These are phyloP conservation scores for Yarrowia phangngaensis DNA, from an alignment of 805 yeast genomes.

Conservation along the genomic window DNA sequence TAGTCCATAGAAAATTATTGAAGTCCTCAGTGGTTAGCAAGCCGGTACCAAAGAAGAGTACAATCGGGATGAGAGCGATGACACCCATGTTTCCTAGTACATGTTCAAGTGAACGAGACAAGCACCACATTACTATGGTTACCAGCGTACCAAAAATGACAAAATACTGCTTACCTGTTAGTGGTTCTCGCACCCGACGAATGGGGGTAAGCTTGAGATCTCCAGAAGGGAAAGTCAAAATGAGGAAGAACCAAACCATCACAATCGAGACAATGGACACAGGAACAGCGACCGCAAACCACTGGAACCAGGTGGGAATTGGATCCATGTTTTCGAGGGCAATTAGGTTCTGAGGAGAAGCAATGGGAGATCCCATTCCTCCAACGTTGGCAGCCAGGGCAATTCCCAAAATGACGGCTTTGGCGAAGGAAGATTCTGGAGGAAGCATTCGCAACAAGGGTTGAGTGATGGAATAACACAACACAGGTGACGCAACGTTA, in stretches of 20 bases:
- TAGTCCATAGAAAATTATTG: constrained; percentile 95
- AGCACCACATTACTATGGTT: constrained; percentile 87
- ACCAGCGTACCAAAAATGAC: constrained; percentile 60
- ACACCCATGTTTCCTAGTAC: constrained; percentile 96
- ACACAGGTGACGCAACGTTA: constrained; percentile 95
- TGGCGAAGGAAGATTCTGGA: constrained; percentile 68
- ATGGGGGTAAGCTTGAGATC: constrained; percentile 54
- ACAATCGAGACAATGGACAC: constrained; percentile 61
- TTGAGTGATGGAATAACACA: constrained; percentile 85
- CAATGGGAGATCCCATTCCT: constrained; percentile 96
- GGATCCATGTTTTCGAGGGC: constrained; percentile 87
- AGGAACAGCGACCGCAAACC: constrained; percentile 88
- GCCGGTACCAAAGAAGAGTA: constrained; percentile 92
- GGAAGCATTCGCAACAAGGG: constrained; percentile 84
- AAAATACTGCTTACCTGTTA: constrained; percentile 59
- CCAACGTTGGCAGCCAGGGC: constrained; percentile 92
- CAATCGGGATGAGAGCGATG: constrained; percentile 81
- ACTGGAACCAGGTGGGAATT: constrained; percentile 80
- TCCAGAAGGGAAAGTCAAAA: constrained; percentile 59
- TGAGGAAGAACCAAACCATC: constrained; percentile 67
- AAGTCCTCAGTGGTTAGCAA: constrained; percentile 83
- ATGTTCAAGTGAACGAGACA: constrained; percentile 67
- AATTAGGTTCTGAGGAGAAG: constrained; percentile 93
- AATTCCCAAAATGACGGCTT: constrained; percentile 82
- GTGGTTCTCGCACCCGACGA: constrained; percentile 53